Base-by-base conservation (phyloP, 192 early-diverging fungal species). In the Backusella circina region DNA sequence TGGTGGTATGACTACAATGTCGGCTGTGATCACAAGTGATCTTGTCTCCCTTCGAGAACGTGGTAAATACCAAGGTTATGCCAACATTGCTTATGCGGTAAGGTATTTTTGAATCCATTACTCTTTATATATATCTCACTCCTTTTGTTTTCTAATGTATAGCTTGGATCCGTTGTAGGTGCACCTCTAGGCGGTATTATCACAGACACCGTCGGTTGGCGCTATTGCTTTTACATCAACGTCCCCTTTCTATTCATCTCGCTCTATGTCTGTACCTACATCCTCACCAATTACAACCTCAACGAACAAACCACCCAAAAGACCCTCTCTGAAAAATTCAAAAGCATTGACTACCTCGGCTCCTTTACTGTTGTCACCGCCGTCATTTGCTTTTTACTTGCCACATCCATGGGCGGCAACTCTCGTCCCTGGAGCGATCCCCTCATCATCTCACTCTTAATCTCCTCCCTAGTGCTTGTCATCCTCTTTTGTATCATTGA, bases 151-250 rank as follows among this genome's bases (percentile, higher is more conserved):
- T 41, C 39, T 30, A 26, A 26, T n/a, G n/a, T n/a, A n/a, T 21
- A 80, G 77, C 38, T 65, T 5, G 82, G 91, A 0, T 88, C 86
- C 2, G 87, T 92, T 15, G 72, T 91, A 47, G 95, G 90, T 2
- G 93, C 95, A 15, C 76, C 94, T 12, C 57, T 94, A n/a, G 77
- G 77, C 28, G 84, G 84, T 7, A 89, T 94, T 64, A 87, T 89
- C 1, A 90, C 92, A 54, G 77, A 84, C 47, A 38, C 75, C 1
- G 65, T 80, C 30, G 82, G 77, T 23, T 91, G 90, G 90, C 80
- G 83, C 37, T 89, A 89, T 79, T 88, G 88, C 64, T 94, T 94
- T 74, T 94, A 85, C 82, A 90, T 94, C 80, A 94, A 93, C 80
- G 51, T 96, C 3, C 93, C 93, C 31, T 67, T 94, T 57, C 82